phyloP scores from a whole-genome alignment of 2,329 filamentous ascomycete genomes.

The Bipolaris cookei region DNA sequence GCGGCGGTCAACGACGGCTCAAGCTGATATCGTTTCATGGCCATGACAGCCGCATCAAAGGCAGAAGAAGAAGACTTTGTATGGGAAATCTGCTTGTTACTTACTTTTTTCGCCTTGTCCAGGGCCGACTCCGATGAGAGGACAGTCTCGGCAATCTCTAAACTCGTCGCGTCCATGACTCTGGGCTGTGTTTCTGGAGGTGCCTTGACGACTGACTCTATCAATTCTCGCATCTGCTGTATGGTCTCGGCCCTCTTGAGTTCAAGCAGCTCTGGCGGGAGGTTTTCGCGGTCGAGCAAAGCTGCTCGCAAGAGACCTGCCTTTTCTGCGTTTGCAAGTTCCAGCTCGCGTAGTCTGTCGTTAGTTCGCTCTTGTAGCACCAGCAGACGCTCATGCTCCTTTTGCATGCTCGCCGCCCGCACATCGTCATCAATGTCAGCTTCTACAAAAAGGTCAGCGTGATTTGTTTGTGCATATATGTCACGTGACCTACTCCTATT shows the following conservation, averaged over 20 bases:
- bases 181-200: constrained; percentile 41
- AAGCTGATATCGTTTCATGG: constrained; percentile 27
- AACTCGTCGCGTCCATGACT: constrained; percentile 40
- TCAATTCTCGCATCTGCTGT: constrained; percentile 42
- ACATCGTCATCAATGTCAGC: constrained; percentile 40
- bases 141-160: constrained; percentile 46
- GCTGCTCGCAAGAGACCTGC: constrained; percentile 43
- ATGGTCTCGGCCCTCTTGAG: constrained; percentile 42
- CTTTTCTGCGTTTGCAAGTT: constrained; percentile 47
- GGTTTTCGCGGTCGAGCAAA: constrained; percentile 42
- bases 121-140: constrained; percentile 42
- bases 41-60: constrained; percentile 31
- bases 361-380: constrained; percentile 44
- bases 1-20: constrained; percentile 30
- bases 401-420: constrained; percentile 39
- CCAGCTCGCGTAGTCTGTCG: constrained; percentile 43
- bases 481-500: constrained; percentile 37
- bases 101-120: constrained; percentile 50
- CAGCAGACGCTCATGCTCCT: constrained; percentile 46
- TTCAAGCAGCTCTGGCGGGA: constrained; percentile 43
- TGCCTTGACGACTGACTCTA: constrained; percentile 40
- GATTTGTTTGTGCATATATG: not conserved
- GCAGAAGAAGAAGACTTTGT: constrained; percentile 26
- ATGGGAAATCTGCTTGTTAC: constrained; percentile 35
- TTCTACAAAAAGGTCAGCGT: constrained; percentile 22